Evolutionary conservation across 2,329 filamentous ascomycete species (phyloP).

Genomic region (Talaromyces sp.): DNA sequence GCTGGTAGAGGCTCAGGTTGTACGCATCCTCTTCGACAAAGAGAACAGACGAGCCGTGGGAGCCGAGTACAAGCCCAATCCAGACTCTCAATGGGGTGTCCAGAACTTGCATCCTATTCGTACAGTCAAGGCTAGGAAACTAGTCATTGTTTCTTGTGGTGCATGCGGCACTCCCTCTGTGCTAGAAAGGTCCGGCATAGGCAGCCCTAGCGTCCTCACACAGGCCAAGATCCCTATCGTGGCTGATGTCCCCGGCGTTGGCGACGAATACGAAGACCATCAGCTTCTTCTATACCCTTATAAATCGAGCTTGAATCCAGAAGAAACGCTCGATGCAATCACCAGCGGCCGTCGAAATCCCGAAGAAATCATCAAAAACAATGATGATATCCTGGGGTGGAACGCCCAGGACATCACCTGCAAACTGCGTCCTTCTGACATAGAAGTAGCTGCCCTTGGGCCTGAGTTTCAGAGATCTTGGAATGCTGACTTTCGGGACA

Average conservation of each 20-base stretch:
- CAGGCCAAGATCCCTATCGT: not conserved
- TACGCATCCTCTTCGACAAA: constrained; percentile 1
- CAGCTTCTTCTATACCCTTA: constrained; percentile 2
- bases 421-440: constrained; percentile 5
- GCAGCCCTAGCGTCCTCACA: not conserved
- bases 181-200: constrained; percentile 3
- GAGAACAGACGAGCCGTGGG: not conserved
- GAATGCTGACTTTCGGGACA: constrained; percentile 1
- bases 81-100: not conserved
- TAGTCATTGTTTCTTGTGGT: constrained; percentile 3
- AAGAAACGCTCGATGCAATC: constrained; percentile 5
- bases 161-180: constrained; percentile 5
- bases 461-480: not conserved
- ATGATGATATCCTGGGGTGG: constrained; percentile 6
- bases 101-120: not conserved
- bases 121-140: constrained; percentile 1
- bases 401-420: constrained; percentile 1
- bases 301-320: not conserved
- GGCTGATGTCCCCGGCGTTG: constrained; percentile 1
- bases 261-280: constrained; percentile 2
- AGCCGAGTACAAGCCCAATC: not conserved
- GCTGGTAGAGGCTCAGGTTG: constrained; percentile 1
- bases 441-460: not conserved
- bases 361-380: not conserved
- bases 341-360: not conserved